Evolutionary conservation across 176 grass and related monocot species (phyloP).

Genomic region (Juncus effusus): DNA sequence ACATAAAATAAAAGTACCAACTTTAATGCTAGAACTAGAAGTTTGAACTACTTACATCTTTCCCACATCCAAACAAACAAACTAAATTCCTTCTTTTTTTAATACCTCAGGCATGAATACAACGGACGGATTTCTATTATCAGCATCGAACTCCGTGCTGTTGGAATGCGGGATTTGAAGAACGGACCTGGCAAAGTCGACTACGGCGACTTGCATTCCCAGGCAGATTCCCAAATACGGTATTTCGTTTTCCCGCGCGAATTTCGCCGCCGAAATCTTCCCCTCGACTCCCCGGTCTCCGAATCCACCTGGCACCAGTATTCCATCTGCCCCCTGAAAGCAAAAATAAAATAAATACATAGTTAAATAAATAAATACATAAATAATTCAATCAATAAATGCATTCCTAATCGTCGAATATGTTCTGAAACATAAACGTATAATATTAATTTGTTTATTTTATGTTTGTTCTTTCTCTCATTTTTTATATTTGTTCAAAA

Average conservation of each 20-base stretch:
- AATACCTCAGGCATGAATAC: slow-evolving; percentile 46
- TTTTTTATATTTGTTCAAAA: no score
- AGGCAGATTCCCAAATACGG: slow-evolving; percentile 54
- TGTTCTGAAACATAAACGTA: no score
- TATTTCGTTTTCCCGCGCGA: slow-evolving; percentile 48
- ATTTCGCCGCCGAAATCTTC: slow-evolving; percentile 45
- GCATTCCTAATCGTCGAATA: no score
- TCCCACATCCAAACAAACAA: not conserved
- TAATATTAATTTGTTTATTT: no score
- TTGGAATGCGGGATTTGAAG: slow-evolving; percentile 37
- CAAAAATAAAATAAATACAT: no score
- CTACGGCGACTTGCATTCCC: slow-evolving; percentile 59
- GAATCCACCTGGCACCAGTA: slow-evolving; percentile 57
- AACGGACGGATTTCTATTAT: slow-evolving; percentile 38
- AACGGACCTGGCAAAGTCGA: slow-evolving; percentile 43
- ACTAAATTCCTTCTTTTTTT: no score
- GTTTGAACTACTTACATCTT: no score
- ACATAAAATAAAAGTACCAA: not conserved
- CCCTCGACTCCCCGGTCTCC: slow-evolving; percentile 39
- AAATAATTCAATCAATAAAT: no score
- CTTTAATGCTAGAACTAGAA: not conserved
- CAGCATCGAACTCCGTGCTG: slow-evolving; percentile 39
- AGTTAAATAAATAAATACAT: no score
- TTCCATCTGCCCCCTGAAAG: slow-evolving; percentile 50
- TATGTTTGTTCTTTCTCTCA: no score